A percentile compares a stretch with the other conserved stretches of the same genome.
Conservation (phyloP, 345 rosid genomes). For the Excoecaria agallocha region DNA sequence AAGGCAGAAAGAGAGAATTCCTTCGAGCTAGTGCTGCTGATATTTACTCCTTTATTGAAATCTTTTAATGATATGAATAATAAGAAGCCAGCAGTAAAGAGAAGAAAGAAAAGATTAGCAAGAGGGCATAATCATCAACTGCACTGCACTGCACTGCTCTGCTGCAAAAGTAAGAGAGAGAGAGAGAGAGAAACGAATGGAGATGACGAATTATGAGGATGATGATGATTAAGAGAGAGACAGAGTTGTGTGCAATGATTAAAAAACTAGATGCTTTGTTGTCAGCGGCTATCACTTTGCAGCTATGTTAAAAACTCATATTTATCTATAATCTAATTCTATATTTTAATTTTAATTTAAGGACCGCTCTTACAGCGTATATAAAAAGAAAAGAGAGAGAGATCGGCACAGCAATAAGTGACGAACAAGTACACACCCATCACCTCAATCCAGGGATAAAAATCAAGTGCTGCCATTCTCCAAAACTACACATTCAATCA, state of each 20-base stretch:
- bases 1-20: conserved; percentile 34
- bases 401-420: conserved; percentile 7
- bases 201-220: conserved; percentile 67
- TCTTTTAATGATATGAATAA: background rate
- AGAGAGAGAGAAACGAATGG: conserved; percentile 29
- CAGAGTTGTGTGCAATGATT: conserved; percentile 31
- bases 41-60: background rate
- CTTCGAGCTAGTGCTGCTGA: conserved; percentile 41
- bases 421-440: conserved; percentile 9
- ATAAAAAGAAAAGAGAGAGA: background rate
- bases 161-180: conserved; percentile 26
- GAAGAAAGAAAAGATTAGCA: conserved; percentile 21
- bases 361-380: background rate
- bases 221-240: conserved; percentile 57
- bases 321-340: conserved; percentile 6
- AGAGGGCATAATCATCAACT: conserved; percentile 35
- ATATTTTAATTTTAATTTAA: background rate
- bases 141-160: conserved; percentile 14
- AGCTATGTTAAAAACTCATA: conserved; percentile 61
- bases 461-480: background rate
- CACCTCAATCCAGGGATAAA: conserved; percentile 19
- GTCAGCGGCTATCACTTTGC: conserved; percentile 81
- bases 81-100: conserved; percentile 26
- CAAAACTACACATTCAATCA: conserved; percentile 7
- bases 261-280: conserved; percentile 63